These are phyloP conservation scores for Gossypium thurberi DNA, from an alignment of 345 rosid species.

Conservation along the genomic window DNA sequence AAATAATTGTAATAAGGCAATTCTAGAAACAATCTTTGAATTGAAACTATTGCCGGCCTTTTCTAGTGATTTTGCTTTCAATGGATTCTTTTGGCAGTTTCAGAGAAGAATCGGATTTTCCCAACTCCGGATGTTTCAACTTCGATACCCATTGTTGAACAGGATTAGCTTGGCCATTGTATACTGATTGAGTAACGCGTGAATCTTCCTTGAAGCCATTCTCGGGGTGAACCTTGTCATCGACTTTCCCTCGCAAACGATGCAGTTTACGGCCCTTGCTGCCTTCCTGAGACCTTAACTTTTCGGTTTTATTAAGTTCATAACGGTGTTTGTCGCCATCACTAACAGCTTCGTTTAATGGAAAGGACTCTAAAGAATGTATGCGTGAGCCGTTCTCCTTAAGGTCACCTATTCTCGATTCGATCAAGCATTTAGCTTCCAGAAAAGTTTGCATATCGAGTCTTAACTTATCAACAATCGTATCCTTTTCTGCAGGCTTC, in stretches of 20 bases:
- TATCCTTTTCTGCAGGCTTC: constrained; percentile 42
- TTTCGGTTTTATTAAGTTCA: constrained; percentile 26
- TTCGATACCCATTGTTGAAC: constrained; percentile 49
- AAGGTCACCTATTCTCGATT: constrained; percentile 26
- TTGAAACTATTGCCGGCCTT: constrained; percentile 30
- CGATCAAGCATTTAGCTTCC: constrained; percentile 27
- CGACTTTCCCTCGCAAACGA: constrained; percentile 22
- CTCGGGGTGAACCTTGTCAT: constrained; percentile 49
- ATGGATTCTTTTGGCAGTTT: constrained; percentile 52
- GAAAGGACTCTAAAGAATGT: constrained; percentile 51
- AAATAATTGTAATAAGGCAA: neutral
- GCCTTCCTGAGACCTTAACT: constrained; percentile 31
- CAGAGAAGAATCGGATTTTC: constrained; percentile 30
- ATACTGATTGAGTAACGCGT: constrained; percentile 16
- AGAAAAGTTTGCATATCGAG: constrained; percentile 56
- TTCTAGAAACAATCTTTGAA: neutral
- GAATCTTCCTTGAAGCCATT: constrained; percentile 27
- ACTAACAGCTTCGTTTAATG: constrained; percentile 48
- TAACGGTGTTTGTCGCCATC: constrained; percentile 38
- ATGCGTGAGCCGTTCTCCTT: constrained; percentile 24
- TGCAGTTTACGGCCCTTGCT: constrained; percentile 12
- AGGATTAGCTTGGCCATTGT: constrained; percentile 38
- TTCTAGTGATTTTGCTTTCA: constrained; percentile 75
- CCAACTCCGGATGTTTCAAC: constrained; percentile 30
- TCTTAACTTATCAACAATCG: constrained; percentile 48